These are phyloP conservation scores for Geoglossum glabrum DNA, from an alignment of 495 filamentous ascomycete genomes.

Conservation along the genomic window DNA sequence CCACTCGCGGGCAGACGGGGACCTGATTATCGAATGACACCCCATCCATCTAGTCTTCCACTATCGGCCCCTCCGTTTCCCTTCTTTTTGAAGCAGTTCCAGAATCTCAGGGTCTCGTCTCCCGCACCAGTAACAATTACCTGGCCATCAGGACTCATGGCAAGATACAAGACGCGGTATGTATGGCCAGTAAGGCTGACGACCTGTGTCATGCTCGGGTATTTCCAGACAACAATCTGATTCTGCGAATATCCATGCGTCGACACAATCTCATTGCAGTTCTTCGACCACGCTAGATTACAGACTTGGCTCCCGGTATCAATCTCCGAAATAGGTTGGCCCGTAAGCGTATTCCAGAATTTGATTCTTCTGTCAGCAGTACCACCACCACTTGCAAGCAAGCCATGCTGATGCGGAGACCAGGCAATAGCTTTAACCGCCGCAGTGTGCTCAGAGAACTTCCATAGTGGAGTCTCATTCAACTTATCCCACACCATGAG, in stretches of 20 bases:
- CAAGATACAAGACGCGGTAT: constrained; percentile 84
- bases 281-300: constrained; percentile 88
- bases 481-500: constrained; percentile 96
- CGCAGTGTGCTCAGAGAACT: constrained; percentile 80
- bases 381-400: constrained; percentile 88
- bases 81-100: constrained; percentile 58
- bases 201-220: constrained; percentile 91
- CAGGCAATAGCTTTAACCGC: constrained; percentile 98
- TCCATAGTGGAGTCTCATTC: constrained; percentile 66
- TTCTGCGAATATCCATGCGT: constrained; percentile 98
- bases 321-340: constrained; percentile 57
- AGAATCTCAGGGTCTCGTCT: constrained; percentile 89
- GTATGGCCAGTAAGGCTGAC: constrained; percentile 90
- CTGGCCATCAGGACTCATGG: constrained; percentile 90
- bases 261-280: constrained; percentile 88
- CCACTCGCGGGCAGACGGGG: not conserved
- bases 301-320: constrained; percentile 96
- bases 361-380: constrained; percentile 91
- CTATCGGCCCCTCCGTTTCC: constrained; percentile 30
- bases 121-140: constrained; percentile 90
- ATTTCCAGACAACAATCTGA: constrained; percentile 98
- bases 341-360: constrained; percentile 85
- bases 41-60: constrained; percentile 45
- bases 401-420: constrained; percentile 85
- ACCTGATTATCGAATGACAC: constrained; percentile 38